Evolutionary conservation across 441 rosid genomes (phyloP), one percentile per base, ranked within the genome.

Genomic region (Populus tomentosa): DNA sequence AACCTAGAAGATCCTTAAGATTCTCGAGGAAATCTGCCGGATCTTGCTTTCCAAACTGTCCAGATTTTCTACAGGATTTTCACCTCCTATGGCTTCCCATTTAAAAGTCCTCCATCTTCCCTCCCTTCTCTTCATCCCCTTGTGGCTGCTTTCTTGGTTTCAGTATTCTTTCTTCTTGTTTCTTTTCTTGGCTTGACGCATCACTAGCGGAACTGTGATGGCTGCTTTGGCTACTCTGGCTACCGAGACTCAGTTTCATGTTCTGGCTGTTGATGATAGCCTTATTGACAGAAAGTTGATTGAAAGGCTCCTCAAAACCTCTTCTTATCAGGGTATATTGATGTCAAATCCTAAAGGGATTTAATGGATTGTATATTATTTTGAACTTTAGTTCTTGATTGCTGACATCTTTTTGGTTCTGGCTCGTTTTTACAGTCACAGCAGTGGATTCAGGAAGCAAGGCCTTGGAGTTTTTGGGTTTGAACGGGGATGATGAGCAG

Each of bases 401-500:
- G 10, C 50, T 67, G 3, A 16, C 4, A 16, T 42, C 36, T 53
- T 70, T 23, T 40, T 33, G 62, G 18, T 67, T 69, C 68, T 9
- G 13, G 35, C 21, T 30, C 16, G 24, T 18, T 68, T 56, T 65
- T 68, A 35, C 91, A 92, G 98, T 94, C 14, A 94, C 98, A 3
- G 92, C 90, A 8, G 98, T 92, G 46, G 98, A 94, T 80, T 94
- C 98, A 61, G 98, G 90, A 62, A 90, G 86, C 8, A 92, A 92
- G 81, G 98, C 98, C 46, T 85, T 94, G 81, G 96, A 94, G 70
- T 86, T 92, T 69, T 86, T 94, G 74, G 97, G 98, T n/a, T 72
- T 90, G 78, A 81, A 80, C 9, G 82, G 82, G 75, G 85, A 79
- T 42, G 40, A 63, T 36, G 72, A 80, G 7, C 50, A 38, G 14